A percentile compares a stretch with the other conserved stretches of the same genome.
Evolutionary conservation across 1,284 basidiomycete species (phyloP).

Genomic region (Marasmius oreades): DNA sequence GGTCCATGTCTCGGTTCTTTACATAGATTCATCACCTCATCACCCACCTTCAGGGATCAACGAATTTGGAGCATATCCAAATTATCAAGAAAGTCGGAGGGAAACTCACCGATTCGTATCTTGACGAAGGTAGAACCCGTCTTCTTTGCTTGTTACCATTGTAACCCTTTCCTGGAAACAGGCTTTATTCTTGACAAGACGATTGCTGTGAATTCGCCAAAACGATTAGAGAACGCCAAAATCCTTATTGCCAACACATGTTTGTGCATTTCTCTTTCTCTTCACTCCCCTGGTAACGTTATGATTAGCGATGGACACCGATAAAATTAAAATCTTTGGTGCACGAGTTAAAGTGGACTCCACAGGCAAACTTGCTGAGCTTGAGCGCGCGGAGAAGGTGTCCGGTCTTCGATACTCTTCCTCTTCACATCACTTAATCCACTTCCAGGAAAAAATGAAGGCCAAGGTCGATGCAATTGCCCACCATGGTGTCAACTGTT

Average conservation of each 20-base stretch:
- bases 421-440: conserved; percentile 4
- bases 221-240: conserved; percentile 92
- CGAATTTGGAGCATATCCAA: conserved; percentile 97
- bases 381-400: conserved; percentile 92
- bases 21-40: not conserved
- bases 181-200: conserved; percentile 98
- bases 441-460: conserved; percentile 95
- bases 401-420: conserved; percentile 15
- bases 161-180: conserved; percentile 23
- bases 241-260: conserved; percentile 98
- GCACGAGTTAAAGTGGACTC: conserved; percentile 95
- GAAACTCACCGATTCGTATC: conserved; percentile 97
- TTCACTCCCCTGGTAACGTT: not conserved
- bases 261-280: conserved; percentile 33
- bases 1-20: conserved; percentile 33
- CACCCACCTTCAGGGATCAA: conserved; percentile 66
- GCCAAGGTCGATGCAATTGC: conserved; percentile 96
- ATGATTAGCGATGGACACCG: conserved; percentile 92
- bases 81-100: conserved; percentile 99
- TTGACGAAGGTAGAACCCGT: conserved; percentile 73
- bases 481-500: conserved; percentile 93
- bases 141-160: not conserved
- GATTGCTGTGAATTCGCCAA: conserved; percentile 94
- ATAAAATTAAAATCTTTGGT: conserved; percentile 99
- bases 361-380: conserved; percentile 95